Conservation (phyloP, 805 yeast species). For the Candida maesae region DNA sequence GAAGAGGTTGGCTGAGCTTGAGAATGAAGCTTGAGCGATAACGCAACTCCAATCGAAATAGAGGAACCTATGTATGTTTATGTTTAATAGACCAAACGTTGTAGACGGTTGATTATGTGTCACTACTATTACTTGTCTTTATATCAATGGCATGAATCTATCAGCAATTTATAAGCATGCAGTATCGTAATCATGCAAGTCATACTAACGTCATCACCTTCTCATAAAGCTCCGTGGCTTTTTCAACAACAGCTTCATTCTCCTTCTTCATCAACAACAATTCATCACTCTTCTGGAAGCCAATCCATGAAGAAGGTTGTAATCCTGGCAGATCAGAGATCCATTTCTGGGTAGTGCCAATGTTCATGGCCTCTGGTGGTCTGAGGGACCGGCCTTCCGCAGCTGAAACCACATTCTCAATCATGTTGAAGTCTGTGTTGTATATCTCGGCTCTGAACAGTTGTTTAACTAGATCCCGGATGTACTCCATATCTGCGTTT, state of each 20-base stretch:
- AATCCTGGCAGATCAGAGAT: conserved; percentile 47
- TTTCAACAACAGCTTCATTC: conserved; percentile 4
- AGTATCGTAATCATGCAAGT: too few species aligned
- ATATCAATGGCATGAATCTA: too few species aligned
- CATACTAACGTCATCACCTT: not conserved
- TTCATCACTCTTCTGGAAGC: conserved; percentile 42
- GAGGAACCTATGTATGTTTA: too few species aligned
- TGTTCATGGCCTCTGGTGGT: conserved; percentile 45
- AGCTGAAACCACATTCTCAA: conserved; percentile 26
- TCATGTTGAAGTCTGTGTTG: conserved; percentile 39
- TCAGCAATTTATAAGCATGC: too few species aligned
- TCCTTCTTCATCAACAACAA: conserved; percentile 24
- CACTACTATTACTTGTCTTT: too few species aligned
- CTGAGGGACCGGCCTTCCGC: conserved; percentile 7
- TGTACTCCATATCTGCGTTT: conserved; percentile 35
- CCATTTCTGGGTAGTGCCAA: conserved; percentile 43
- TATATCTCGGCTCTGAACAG: conserved; percentile 41
- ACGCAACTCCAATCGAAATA: too few species aligned
- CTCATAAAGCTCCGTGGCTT: conserved; percentile 5
- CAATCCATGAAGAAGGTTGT: conserved; percentile 53
- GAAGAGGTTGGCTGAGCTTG: conserved; percentile 35
- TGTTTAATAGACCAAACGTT: too few species aligned
- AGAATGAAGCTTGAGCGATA: too few species aligned
- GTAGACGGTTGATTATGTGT: too few species aligned
- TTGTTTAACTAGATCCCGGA: conserved; percentile 33